phyloP scores from a whole-genome alignment of 192 early-diverging fungal genomes.

The Coemansia javaensis region DNA sequence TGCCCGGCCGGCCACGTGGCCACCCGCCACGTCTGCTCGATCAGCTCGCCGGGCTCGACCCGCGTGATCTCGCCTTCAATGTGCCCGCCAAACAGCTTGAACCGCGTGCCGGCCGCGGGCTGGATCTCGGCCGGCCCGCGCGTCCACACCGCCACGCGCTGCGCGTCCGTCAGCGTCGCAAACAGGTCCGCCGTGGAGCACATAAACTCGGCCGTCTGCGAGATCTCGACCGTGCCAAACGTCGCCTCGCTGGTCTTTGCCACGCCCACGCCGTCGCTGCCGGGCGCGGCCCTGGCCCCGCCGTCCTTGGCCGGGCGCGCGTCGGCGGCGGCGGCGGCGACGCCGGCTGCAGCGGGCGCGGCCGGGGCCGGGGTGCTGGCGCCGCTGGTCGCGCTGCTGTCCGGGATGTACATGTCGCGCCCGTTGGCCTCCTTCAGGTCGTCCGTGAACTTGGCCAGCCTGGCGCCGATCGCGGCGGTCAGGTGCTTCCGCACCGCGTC shows the following conservation, averaged over 20 bases:
- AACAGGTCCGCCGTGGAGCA: conserved; percentile 76
- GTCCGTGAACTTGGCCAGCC: conserved; percentile 59
- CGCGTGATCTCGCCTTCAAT: conserved; percentile 73
- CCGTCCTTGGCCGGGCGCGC: conserved; percentile 15
- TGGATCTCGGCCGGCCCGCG: conserved; percentile 63
- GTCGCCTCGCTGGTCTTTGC: conserved; percentile 14
- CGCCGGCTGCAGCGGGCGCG: neutral
- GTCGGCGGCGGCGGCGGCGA: neutral
- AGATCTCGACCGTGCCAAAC: conserved; percentile 62
- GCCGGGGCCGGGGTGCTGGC: conserved; percentile 2
- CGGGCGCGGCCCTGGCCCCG: conserved; percentile 19
- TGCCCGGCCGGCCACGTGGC: conserved; percentile 84
- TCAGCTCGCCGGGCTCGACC: conserved; percentile 66
- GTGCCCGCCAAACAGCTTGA: conserved; percentile 84
- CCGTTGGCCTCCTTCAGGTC: conserved; percentile 73
- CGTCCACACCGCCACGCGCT: conserved; percentile 74
- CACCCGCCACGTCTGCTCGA: conserved; percentile 83
- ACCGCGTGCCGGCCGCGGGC: conserved; percentile 57
- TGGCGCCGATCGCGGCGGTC: conserved; percentile 56
- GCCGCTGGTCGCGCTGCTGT: conserved; percentile 8
- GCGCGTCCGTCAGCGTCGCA: conserved; percentile 71
- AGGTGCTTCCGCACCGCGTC: conserved; percentile 67
- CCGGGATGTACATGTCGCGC: conserved; percentile 78
- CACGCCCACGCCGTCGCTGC: conserved; percentile 10
- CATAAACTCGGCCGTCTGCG: conserved; percentile 76